Base-by-base conservation (phyloP, 192 early-diverging fungal genomes). In the Backusella parvicylindrica region DNA sequence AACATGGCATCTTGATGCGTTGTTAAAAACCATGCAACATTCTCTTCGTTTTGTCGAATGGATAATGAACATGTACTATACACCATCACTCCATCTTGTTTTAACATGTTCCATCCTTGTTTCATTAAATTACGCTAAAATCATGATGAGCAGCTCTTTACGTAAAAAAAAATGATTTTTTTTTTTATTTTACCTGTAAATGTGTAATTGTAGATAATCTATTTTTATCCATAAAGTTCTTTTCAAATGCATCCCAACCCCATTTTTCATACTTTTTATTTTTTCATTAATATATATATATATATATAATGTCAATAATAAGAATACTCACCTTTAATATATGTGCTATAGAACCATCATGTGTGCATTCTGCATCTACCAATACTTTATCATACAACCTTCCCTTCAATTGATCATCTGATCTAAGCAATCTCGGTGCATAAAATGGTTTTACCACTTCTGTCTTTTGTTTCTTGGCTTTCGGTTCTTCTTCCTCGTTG, bases 261-360 rank as follows among this genome's bases (percentile, higher is more conserved):
- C 87, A 89, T 13, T 82, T 80, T 70, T 90, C 85, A 82, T 96
- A 96, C 85, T 95, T 8, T 23, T 71, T 56, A 32, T 15, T 40
- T 21, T 18, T 4, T 64, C 40, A 36, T 1, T 11, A 36, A 38
- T 31, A n/a, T n/a, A n/a, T n/a, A n/a, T n/a, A n/a, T n/a, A n/a
- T n/a, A n/a, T n/a, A n/a, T n/a, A n/a, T n/a, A n/a, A n/a, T n/a
- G n/a, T n/a, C 47, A 23, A 23, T 1, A 43, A 15, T 43, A 43
- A 43, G 2, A 43, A 0, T 43, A 3, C 53, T 60, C 80, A 81
- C 85, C 82, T 91, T 95, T 2, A 87, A 78, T 43, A 95, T 84
- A 83, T 95, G 94, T 4, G 79, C 84, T 32, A 93, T 87, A 0
- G 95, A 97, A 23, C 96, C 97, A 79, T 99, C 97, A 79, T 98